A percentile compares a stretch with the other conserved stretches of the same genome.
Evolutionary conservation across 2,329 filamentous ascomycete genomes (phyloP).

Genomic region (Colletotrichum zoysiae): DNA sequence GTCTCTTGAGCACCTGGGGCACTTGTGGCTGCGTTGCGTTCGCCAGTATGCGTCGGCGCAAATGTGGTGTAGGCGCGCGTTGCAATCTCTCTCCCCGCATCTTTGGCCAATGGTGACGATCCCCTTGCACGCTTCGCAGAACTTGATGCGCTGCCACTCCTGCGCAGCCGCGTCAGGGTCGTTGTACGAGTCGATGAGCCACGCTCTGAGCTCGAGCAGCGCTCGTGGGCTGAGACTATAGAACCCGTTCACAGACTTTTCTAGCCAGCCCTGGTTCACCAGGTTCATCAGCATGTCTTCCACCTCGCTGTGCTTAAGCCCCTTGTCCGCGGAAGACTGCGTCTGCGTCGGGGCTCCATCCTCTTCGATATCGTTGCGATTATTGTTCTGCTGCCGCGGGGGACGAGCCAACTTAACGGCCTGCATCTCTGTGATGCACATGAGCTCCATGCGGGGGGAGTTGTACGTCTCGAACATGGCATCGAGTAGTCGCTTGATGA

Average conservation of each 20-base stretch:
- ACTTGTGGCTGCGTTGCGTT: conserved; percentile 70
- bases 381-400: conserved; percentile 52
- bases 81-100: conserved; percentile 77
- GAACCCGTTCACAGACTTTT: conserved; percentile 77
- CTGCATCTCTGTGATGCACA: conserved; percentile 85
- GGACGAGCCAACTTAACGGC: conserved; percentile 77
- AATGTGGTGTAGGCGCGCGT: conserved; percentile 79
- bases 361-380: conserved; percentile 48
- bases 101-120: conserved; percentile 88
- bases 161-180: conserved; percentile 71
- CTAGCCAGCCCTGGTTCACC: conserved; percentile 86
- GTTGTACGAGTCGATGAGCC: conserved; percentile 92
- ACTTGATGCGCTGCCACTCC: conserved; percentile 83
- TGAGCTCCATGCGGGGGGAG: conserved; percentile 80
- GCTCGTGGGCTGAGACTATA: conserved; percentile 82
- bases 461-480: conserved; percentile 94
- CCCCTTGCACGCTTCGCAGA: conserved; percentile 89
- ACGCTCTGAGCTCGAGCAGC: conserved; percentile 85
- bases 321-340: conserved; percentile 57
- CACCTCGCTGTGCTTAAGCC: conserved; percentile 82
- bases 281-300: conserved; percentile 78
- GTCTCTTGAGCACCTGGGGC: conserved; percentile 69
- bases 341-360: conserved; percentile 53
- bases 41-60: conserved; percentile 82
- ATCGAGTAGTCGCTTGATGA: conserved; percentile 88